Base-by-base conservation (phyloP, 2,329 filamentous ascomycete species). In the Cercospora sp. region DNA sequence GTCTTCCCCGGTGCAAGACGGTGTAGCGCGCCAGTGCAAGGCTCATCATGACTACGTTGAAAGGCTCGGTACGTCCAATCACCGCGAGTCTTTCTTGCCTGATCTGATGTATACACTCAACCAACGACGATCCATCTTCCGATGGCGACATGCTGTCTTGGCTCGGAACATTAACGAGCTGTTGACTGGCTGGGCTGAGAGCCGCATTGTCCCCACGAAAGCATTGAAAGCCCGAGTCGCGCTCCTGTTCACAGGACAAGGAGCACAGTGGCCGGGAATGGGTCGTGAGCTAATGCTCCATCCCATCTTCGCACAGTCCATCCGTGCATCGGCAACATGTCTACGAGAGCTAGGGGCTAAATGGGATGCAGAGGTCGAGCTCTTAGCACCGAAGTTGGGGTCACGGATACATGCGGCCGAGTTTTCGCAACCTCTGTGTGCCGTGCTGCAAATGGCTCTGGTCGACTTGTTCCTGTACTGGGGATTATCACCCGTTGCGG, bases 391-490 rank as follows among this genome's bases (percentile, higher is more conserved):
- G 30, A 32, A 32, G 30, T 32, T 9, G 30, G 30, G 30, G 30
- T 32, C 30, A 32, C 30, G 30, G 30, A 32, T 32, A 32, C 30
- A 32, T 32, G 8, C 30, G 30, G 30, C 30, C 30, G 30, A 32
- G 30, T 32, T 32, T 32, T 32, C 30, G 30, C 30, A 32, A 32
- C 30, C 30, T 7, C 30, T 32, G 8, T 32, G 30, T 32, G 30
- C 30, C 30, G 30, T 32, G 30, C 30, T 32, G 30, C 30, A 32
- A 32, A 32, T 32, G 30, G 85, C 79, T 0, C n/a, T 68, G 30
- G 66, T 68, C 26, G 59, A 66, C 28, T 24, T 70, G 21, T 45
- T 70, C 18, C 24, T 24, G 21, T 43, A 37, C 8, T 74, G 68
- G 67, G 64, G 64, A 8, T 65, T 78, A 9, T 7, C 18, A 24